A percentile compares a stretch with the other conserved stretches of the same genome.
These are phyloP conservation scores for Auxenochlorella pyrenoidosa DNA, from an alignment of 139 green algal genomes.

Conservation along the genomic window DNA sequence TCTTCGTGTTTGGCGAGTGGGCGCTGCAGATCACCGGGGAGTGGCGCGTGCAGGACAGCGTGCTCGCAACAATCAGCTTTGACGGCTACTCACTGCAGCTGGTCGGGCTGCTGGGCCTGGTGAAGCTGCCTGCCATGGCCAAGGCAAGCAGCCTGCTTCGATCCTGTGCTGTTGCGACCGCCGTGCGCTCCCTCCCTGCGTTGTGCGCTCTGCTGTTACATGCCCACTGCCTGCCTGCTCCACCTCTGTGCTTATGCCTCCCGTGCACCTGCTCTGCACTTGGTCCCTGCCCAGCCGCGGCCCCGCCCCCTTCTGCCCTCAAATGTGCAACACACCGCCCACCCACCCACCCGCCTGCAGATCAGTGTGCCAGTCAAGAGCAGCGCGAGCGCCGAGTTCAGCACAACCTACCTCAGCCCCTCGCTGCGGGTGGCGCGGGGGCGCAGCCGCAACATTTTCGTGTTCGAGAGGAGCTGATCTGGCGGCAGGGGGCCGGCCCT, in stretches of 20 bases:
- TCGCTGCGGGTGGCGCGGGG: slow-evolving; percentile 13
- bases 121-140: slow-evolving; percentile 22
- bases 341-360: too few relatives aligned
- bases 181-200: not conserved
- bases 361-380: slow-evolving; percentile 4
- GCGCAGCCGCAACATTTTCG: slow-evolving; percentile 16
- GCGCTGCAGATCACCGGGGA: not conserved
- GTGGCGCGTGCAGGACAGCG: not conserved
- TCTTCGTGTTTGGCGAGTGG: slow-evolving; percentile 19
- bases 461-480: not conserved
- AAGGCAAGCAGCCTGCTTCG: not conserved
- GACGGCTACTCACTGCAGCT: slow-evolving; percentile 26
- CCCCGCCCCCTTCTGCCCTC: too few relatives aligned
- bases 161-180: not conserved
- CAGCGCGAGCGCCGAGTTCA: slow-evolving; percentile 2
- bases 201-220: not conserved
- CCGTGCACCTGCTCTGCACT: not conserved
- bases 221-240: too few relatives aligned
- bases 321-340: too few relatives aligned
- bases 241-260: not conserved
- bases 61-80: slow-evolving; percentile 7
- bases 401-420: slow-evolving; percentile 15
- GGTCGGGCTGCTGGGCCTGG: not conserved
- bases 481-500: too few relatives aligned
- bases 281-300: too few relatives aligned